Conservation (phyloP, 2,329 filamentous ascomycete species). For the Fusarium euwallaceae region DNA sequence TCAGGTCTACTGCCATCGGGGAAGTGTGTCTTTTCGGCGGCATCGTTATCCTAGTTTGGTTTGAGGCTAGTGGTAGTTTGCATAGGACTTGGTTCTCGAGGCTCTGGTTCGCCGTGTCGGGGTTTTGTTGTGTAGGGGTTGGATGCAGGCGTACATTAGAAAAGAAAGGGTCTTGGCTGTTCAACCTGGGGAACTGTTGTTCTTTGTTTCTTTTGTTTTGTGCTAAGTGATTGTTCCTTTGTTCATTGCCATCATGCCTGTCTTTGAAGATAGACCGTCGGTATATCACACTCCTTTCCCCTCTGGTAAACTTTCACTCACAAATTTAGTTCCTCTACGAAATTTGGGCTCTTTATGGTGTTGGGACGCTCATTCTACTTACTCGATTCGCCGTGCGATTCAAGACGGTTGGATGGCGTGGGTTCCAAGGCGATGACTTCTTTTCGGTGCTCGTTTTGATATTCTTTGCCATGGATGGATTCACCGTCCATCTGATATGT, state of each 20-base stretch:
- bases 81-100: background rate
- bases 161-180: background rate
- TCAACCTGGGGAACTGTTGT: background rate
- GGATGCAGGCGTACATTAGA: background rate
- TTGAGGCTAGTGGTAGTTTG: constrained; percentile 1
- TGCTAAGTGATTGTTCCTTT: background rate
- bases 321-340: constrained; percentile 46
- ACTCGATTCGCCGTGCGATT: constrained; percentile 52
- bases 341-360: constrained; percentile 49
- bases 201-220: background rate
- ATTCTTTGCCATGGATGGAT: constrained; percentile 53
- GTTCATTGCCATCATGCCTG: constrained; percentile 7
- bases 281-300: background rate
- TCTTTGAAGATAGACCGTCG: constrained; percentile 13
- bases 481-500: constrained; percentile 53
- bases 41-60: background rate
- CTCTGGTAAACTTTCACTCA: background rate
- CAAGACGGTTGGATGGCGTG: constrained; percentile 53
- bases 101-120: background rate
- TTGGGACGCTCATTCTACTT: constrained; percentile 50
- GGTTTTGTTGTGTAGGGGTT: background rate
- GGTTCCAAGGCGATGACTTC: constrained; percentile 56
- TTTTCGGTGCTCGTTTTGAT: constrained; percentile 51
- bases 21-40: background rate
- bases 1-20: background rate